A percentile compares a stretch with the other conserved stretches of the same genome.
Conservation (phyloP, 1,139 yeast genomes). For the Suhomyces choctaworum region DNA sequence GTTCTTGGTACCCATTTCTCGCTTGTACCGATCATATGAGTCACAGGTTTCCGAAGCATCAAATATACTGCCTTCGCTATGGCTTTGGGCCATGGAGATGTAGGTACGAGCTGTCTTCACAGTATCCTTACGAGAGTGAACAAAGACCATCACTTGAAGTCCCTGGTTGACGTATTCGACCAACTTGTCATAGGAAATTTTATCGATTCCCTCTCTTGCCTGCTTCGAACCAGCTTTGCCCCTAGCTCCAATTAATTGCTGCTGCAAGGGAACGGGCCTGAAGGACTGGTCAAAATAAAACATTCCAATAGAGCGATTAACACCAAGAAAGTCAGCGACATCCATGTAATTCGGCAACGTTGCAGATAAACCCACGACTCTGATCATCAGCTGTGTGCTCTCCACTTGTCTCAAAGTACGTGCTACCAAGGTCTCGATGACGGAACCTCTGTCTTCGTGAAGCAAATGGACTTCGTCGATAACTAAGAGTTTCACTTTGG, state of each 20-base stretch:
- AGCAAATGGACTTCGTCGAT: slow-evolving; percentile 96
- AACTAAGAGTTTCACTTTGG: slow-evolving; percentile 79
- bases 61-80: slow-evolving; percentile 57
- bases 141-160: slow-evolving; percentile 94
- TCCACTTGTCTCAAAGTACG: slow-evolving; percentile 94
- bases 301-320: slow-evolving; percentile 85
- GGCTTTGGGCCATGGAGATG: slow-evolving; percentile 65
- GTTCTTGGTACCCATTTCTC: slow-evolving; percentile 68
- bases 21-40: slow-evolving; percentile 47
- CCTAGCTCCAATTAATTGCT: slow-evolving; percentile 80
- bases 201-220: slow-evolving; percentile 76
- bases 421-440: slow-evolving; percentile 92
- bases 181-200: slow-evolving; percentile 74
- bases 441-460: slow-evolving; percentile 98
- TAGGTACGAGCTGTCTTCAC: slow-evolving; percentile 76
- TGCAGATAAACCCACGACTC: slow-evolving; percentile 96
- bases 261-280: slow-evolving; percentile 92
- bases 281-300: slow-evolving; percentile 92
- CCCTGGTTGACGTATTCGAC: slow-evolving; percentile 67
- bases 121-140: slow-evolving; percentile 93
- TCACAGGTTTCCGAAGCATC: slow-evolving; percentile 56
- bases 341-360: slow-evolving; percentile 92
- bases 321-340: slow-evolving; percentile 94
- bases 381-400: slow-evolving; percentile 87
- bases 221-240: slow-evolving; percentile 74